Percentiles rank a stretch among this genome's conserved stretches.
These are phyloP conservation scores for Chaetomium cochliodes DNA, from an alignment of 495 filamentous ascomycete genomes.

Conservation along the genomic window DNA sequence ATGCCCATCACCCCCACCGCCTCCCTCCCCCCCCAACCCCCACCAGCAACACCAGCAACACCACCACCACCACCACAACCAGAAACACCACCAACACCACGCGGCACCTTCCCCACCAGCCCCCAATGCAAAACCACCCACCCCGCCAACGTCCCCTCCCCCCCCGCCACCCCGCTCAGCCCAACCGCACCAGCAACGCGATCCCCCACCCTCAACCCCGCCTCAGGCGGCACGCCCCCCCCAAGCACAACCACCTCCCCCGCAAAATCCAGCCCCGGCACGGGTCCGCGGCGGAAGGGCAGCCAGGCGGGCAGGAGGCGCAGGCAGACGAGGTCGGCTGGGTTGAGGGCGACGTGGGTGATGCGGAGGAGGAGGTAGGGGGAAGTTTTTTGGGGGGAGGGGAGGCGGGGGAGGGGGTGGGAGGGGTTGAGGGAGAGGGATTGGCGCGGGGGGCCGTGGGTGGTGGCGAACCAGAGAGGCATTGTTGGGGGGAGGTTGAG, in stretches of 20 bases:
- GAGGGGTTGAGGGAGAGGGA: conserved; percentile 12
- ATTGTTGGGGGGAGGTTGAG: conserved; percentile 23
- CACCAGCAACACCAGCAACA: no score
- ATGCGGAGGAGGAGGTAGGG: conserved; percentile 39
- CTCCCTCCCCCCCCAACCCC: conserved; percentile 15
- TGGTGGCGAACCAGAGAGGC: conserved; percentile 23
- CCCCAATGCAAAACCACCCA: conserved; percentile 34
- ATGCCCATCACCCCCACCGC: conserved; percentile 40
- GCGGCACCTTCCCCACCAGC: conserved; percentile 30
- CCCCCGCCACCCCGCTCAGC: conserved; percentile 26
- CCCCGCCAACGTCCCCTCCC: conserved; percentile 41
- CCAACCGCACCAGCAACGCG: conserved; percentile 37
- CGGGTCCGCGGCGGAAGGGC: conserved; percentile 30
- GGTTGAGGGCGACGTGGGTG: conserved; percentile 44
- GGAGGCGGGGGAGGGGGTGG: conserved; percentile 6
- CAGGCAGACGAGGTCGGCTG: conserved; percentile 41
- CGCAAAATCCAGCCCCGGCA: conserved; percentile 47
- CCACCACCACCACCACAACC: no score
- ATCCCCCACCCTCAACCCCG: conserved; percentile 26
- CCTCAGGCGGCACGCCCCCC: not conserved
- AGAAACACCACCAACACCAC: no score
- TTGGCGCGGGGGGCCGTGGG: conserved; percentile 20
- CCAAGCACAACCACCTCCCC: conserved; percentile 39
- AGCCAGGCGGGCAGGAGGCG: conserved; percentile 35
- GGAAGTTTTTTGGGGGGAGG: conserved; percentile 23